Percentiles rank a stretch among this genome's conserved stretches.
phyloP scores from a whole-genome alignment of 2,329 filamentous ascomycete genomes.

The Septoria linicola region DNA sequence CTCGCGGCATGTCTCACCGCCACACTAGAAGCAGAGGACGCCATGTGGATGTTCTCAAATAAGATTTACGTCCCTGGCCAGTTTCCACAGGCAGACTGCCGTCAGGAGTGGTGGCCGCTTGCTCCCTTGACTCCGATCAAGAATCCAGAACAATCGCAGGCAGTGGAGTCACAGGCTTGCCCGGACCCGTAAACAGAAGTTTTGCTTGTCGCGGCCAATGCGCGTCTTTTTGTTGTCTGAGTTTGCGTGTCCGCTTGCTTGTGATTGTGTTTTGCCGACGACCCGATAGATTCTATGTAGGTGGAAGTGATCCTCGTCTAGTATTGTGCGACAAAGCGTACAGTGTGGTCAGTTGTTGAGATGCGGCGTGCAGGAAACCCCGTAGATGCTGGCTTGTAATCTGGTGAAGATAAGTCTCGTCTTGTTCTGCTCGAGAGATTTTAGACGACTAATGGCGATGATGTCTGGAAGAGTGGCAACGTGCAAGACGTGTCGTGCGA shows the following conservation, averaged over 20 bases:
- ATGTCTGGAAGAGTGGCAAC: not conserved
- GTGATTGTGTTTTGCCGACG: not conserved
- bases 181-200: not conserved
- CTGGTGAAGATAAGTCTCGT: too few species aligned
- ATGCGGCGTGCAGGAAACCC: too few species aligned
- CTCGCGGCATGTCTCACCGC: conserved; percentile 3
- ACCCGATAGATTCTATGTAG: not conserved
- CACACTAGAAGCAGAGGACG: not conserved
- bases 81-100: not conserved
- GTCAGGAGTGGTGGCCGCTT: too few species aligned
- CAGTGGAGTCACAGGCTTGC: not conserved
- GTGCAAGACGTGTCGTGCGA: not conserved
- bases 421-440: too few species aligned
- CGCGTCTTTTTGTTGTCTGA: not conserved
- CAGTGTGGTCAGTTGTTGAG: too few species aligned
- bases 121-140: too few species aligned
- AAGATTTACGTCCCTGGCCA: not conserved
- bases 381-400: too few species aligned
- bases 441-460: not conserved
- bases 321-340: conserved; percentile 1
- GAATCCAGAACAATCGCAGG: not conserved
- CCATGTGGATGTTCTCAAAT: conserved; percentile 3
- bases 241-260: too few species aligned
- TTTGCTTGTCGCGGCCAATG: not conserved
- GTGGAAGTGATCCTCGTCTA: too few species aligned